A percentile compares a stretch with the other conserved stretches of the same genome.
Evolutionary conservation across 768 basidiomycete genomes (phyloP).

Genomic region (Rhodotorula sphaerocarpa): DNA sequence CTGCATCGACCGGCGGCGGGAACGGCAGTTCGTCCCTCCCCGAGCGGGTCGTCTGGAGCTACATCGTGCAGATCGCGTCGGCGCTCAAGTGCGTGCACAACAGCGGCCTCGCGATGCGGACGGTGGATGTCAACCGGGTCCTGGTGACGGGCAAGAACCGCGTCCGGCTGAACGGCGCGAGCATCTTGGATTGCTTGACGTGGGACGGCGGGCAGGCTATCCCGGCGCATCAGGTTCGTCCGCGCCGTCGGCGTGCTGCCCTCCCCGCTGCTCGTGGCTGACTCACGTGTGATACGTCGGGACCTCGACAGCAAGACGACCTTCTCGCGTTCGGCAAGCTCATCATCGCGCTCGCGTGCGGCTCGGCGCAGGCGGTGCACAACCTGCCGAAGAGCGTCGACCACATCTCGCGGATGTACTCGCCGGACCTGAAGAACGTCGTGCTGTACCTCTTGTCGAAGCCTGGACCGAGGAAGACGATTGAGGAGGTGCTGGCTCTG

Average conservation of each 20-base stretch:
- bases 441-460: slow-evolving; percentile 67
- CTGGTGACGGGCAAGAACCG: slow-evolving; percentile 84
- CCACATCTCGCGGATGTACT: slow-evolving; percentile 62
- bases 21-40: slow-evolving; percentile 54
- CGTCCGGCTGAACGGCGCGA: slow-evolving; percentile 76
- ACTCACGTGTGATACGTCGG: background rate
- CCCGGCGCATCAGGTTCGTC: slow-evolving; percentile 50
- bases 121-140: slow-evolving; percentile 78
- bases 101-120: slow-evolving; percentile 66
- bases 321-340: slow-evolving; percentile 75
- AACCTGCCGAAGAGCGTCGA: slow-evolving; percentile 68
- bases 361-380: slow-evolving; percentile 56
- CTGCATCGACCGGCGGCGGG: slow-evolving; percentile 36
- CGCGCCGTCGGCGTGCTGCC: background rate
- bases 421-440: slow-evolving; percentile 70
- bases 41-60: slow-evolving; percentile 83
- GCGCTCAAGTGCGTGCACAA: slow-evolving; percentile 82
- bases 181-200: slow-evolving; percentile 73
- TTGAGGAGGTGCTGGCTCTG: slow-evolving; percentile 73
- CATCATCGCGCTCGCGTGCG: slow-evolving; percentile 68
- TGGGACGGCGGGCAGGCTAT: slow-evolving; percentile 63
- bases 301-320: slow-evolving; percentile 65
- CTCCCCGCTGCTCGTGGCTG: background rate
- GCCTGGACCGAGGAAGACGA: slow-evolving; percentile 58
- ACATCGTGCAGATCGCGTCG: slow-evolving; percentile 59